Evolutionary conservation across 805 yeast genomes (phyloP).

Genomic region (Candida suzukii): DNA sequence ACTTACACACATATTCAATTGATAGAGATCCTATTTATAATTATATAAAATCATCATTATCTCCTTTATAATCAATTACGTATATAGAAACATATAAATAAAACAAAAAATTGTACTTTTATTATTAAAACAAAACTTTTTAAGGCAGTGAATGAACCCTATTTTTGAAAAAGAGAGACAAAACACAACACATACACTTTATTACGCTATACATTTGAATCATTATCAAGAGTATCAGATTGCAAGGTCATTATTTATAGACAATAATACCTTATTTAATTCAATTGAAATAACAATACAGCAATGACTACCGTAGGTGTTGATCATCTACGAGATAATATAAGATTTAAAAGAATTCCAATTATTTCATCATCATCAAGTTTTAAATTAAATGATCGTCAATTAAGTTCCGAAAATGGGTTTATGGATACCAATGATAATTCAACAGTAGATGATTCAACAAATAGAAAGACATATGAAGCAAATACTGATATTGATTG

Average conservation of each 20-base stretch:
- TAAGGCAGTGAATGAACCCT: too few species aligned
- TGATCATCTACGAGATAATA: conserved; percentile 3
- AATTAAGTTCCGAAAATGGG: not conserved
- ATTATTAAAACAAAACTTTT: too few species aligned
- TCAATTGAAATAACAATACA: too few species aligned
- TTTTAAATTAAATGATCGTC: too few species aligned
- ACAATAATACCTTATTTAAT: too few species aligned
- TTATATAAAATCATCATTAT: conserved; percentile 35
- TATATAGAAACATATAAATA: not conserved
- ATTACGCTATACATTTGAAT: too few species aligned
- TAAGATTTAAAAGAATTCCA: conserved; percentile 10
- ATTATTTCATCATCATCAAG: conserved; percentile 4
- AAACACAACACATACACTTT: too few species aligned
- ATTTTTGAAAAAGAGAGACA: too few species aligned
- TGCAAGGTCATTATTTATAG: too few species aligned
- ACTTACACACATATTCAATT: conserved; percentile 38
- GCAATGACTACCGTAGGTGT: not conserved
- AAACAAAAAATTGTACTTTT: too few species aligned
- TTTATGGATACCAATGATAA: conserved; percentile 2
- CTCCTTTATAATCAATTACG: conserved; percentile 17
- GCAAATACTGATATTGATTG: conserved; percentile 44
- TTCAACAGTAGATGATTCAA: not conserved
- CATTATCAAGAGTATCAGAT: too few species aligned
- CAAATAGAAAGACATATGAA: conserved; percentile 21
- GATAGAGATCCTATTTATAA: conserved; percentile 53